These are phyloP conservation scores for Pezicula rhizophila DNA, from an alignment of 2,329 filamentous ascomycete species.

Conservation along the genomic window DNA sequence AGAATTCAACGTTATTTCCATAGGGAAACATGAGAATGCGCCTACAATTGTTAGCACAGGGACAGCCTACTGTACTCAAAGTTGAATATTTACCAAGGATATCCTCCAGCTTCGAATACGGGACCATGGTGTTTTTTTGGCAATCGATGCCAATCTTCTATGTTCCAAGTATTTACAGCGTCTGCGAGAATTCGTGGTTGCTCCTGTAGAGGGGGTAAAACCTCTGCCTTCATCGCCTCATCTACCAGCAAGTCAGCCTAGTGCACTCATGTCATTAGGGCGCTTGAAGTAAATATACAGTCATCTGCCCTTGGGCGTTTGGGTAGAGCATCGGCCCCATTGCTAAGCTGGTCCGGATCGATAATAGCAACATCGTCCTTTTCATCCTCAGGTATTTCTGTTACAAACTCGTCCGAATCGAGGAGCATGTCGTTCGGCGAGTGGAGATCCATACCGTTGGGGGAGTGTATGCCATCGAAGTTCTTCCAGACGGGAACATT, in stretches of 20 bases:
- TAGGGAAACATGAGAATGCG: conserved; percentile 92
- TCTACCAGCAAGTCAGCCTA: conserved; percentile 39
- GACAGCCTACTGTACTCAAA: neutral
- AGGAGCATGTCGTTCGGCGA: conserved; percentile 27
- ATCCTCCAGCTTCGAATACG: conserved; percentile 76
- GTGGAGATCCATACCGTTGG: conserved; percentile 21
- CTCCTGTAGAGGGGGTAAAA: conserved; percentile 65
- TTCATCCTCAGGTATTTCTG: conserved; percentile 26
- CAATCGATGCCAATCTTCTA: conserved; percentile 73
- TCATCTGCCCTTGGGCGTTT: conserved; percentile 30
- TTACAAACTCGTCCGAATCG: conserved; percentile 24
- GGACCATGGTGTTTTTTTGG: conserved; percentile 82
- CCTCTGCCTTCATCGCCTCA: conserved; percentile 78
- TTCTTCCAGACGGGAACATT: conserved; percentile 14
- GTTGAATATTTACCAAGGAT: conserved; percentile 66
- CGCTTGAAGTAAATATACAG: conserved; percentile 22
- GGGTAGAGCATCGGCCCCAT: conserved; percentile 15
- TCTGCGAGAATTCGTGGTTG: conserved; percentile 79
- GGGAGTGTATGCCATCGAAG: conserved; percentile 22
- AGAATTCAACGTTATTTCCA: conserved; percentile 89
- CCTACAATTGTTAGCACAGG: conserved; percentile 43
- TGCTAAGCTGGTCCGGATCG: conserved; percentile 27
- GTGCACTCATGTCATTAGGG: neutral
- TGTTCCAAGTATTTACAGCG: conserved; percentile 75
- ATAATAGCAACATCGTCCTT: conserved; percentile 35